Evolutionary conservation across 2,329 filamentous ascomycete genomes (phyloP).

Genomic region (Fusarium chaquense): DNA sequence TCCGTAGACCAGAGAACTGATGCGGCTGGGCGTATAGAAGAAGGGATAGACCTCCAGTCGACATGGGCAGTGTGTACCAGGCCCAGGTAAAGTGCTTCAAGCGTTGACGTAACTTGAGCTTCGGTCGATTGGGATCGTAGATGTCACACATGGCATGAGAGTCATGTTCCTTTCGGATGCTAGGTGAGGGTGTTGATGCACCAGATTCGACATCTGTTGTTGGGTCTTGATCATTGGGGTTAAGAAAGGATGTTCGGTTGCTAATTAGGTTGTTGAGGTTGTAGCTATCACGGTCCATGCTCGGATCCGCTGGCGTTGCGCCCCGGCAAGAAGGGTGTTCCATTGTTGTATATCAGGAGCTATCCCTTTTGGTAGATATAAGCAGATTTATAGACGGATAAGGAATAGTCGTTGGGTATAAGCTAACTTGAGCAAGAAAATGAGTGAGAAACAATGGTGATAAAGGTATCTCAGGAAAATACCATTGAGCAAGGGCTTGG

Average conservation of each 20-base stretch:
- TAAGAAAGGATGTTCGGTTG: neutral
- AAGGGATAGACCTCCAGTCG: conserved; percentile 76
- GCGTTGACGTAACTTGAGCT: conserved; percentile 57
- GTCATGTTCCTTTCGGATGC: neutral
- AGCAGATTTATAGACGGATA: neutral
- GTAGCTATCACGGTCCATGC: conserved; percentile 15
- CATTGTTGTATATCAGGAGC: neutral
- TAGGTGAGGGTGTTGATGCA: conserved; percentile 19
- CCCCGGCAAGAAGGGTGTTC: conserved; percentile 1
- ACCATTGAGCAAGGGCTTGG: conserved; percentile 1
- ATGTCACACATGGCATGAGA: conserved; percentile 15
- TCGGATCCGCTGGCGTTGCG: neutral
- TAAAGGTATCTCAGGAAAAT: neutral
- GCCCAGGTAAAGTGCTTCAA: conserved; percentile 74
- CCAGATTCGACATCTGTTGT: conserved; percentile 22
- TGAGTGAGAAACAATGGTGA: neutral
- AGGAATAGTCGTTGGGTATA: too few relatives aligned
- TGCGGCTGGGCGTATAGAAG: conserved; percentile 74
- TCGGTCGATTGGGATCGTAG: conserved; percentile 44
- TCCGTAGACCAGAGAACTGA: conserved; percentile 70
- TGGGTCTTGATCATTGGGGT: neutral
- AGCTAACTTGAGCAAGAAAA: neutral
- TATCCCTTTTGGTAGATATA: neutral
- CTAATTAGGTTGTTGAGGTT: conserved; percentile 13
- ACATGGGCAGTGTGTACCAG: conserved; percentile 83